A percentile compares a stretch with the other conserved stretches of the same genome.
phyloP scores from a whole-genome alignment of 257 asterid species.

The Handroanthus guayacan region DNA sequence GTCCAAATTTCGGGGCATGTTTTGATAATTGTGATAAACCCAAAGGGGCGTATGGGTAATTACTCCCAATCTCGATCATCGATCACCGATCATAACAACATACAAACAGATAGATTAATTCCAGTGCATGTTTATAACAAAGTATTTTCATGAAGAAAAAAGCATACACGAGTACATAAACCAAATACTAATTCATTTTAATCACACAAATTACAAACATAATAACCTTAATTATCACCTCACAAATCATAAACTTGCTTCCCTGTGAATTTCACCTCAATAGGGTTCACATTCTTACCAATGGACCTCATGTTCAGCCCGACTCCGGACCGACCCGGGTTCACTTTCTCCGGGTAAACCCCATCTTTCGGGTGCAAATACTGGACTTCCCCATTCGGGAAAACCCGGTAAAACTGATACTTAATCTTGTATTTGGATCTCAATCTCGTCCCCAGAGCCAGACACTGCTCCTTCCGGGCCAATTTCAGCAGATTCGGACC shows the following conservation, averaged over 20 bases:
- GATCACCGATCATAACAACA: background rate
- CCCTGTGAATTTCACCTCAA: constrained; percentile 94
- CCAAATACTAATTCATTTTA: constrained; percentile 23
- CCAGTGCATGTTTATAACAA: background rate
- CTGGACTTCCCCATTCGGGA: constrained; percentile 95
- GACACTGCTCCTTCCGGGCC: constrained; percentile 93
- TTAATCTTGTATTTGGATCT: constrained; percentile 93
- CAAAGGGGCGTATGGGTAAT: too few relatives aligned
- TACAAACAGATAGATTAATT: background rate
- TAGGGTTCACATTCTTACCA: constrained; percentile 80
- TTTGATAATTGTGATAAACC: too few relatives aligned
- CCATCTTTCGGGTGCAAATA: constrained; percentile 98
- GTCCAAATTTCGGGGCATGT: too few relatives aligned
- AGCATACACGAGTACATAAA: constrained; percentile 27
- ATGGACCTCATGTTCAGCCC: constrained; percentile 76
- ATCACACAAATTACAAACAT: constrained; percentile 29
- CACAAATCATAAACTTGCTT: constrained; percentile 79
- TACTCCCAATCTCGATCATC: too few relatives aligned
- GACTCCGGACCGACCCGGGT: constrained; percentile 84
- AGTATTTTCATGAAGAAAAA: constrained; percentile 15
- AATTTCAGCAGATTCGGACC: constrained; percentile 86
- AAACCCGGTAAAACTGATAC: constrained; percentile 87
- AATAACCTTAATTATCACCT: constrained; percentile 21
- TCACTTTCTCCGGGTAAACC: constrained; percentile 95
- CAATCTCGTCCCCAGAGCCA: constrained; percentile 83